A percentile compares a stretch with the other conserved stretches of the same genome.
These are phyloP conservation scores for Nigrospora oryzae DNA, from an alignment of 2,329 filamentous ascomycete species.

Conservation along the genomic window DNA sequence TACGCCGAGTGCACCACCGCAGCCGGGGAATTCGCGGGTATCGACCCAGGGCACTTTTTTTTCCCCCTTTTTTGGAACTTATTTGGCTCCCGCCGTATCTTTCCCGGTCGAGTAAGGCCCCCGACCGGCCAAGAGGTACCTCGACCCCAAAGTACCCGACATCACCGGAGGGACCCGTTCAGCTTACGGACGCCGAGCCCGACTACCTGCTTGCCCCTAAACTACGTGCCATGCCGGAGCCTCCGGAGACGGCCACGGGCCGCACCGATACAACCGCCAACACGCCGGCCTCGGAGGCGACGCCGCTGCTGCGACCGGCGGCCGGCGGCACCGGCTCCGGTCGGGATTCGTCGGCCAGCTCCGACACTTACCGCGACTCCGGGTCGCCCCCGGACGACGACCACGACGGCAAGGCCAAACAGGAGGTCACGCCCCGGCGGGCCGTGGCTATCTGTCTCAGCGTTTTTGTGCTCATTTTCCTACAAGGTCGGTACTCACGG, in stretches of 20 bases:
- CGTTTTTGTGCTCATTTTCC: constrained; percentile 48
- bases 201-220: no score
- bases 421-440: constrained; percentile 20
- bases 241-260: no score
- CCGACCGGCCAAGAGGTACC: no score
- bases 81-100: no score
- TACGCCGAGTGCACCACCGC: no score
- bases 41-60: no score
- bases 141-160: no score
- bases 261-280: constrained; percentile 1
- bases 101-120: no score
- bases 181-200: no score
- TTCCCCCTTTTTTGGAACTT: no score
- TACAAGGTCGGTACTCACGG: constrained; percentile 37
- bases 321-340: neutral
- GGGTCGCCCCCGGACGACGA: neutral
- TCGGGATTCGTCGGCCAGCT: constrained; percentile 4
- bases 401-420: constrained; percentile 16
- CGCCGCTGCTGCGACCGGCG: constrained; percentile 16
- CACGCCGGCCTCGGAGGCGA: constrained; percentile 12
- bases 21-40: no score
- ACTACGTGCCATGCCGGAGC: neutral
- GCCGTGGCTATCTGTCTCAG: constrained; percentile 39
- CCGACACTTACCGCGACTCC: constrained; percentile 5
- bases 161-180: no score